Percentiles rank a stretch among this genome's conserved stretches.
phyloP scores from a whole-genome alignment of 2,329 filamentous ascomycete species.

The Fusarium odoratissimum region DNA sequence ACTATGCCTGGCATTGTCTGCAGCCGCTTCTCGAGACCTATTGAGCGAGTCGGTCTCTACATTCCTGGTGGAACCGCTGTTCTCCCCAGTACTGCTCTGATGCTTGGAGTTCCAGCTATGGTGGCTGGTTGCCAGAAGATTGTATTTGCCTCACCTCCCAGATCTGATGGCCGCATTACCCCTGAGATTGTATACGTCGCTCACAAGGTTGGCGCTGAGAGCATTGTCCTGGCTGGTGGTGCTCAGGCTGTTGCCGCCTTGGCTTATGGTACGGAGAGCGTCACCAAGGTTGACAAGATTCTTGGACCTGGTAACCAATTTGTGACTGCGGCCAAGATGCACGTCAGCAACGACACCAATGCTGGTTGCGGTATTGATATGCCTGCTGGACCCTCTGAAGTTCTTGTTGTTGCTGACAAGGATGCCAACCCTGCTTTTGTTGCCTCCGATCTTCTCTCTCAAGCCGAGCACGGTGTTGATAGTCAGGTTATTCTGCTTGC shows the following conservation, averaged over 20 bases:
- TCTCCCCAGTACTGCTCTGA: conserved; percentile 95
- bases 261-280: conserved; percentile 95
- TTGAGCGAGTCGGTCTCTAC: conserved; percentile 96
- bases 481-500: conserved; percentile 94
- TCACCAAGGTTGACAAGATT: conserved; percentile 98
- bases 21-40: conserved; percentile 90
- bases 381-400: conserved; percentile 96
- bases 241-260: conserved; percentile 96
- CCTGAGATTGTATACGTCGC: conserved; percentile 98
- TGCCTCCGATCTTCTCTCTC: conserved; percentile 91
- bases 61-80: conserved; percentile 96
- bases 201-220: conserved; percentile 95
- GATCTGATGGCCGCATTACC: conserved; percentile 88
- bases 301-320: conserved; percentile 98
- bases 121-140: conserved; percentile 97
- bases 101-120: conserved; percentile 98
- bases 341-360: conserved; percentile 96
- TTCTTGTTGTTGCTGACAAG: conserved; percentile 93
- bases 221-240: conserved; percentile 94
- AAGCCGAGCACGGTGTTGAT: conserved; percentile 96
- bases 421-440: conserved; percentile 93
- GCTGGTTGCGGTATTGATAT: conserved; percentile 97
- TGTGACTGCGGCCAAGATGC: conserved; percentile 98
- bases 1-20: conserved; percentile 98
- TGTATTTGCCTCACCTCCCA: conserved; percentile 90